Percentiles rank a stretch among this genome's conserved stretches.
Conservation (phyloP, 495 filamentous ascomycete species). For the Neurospora hispaniola region DNA sequence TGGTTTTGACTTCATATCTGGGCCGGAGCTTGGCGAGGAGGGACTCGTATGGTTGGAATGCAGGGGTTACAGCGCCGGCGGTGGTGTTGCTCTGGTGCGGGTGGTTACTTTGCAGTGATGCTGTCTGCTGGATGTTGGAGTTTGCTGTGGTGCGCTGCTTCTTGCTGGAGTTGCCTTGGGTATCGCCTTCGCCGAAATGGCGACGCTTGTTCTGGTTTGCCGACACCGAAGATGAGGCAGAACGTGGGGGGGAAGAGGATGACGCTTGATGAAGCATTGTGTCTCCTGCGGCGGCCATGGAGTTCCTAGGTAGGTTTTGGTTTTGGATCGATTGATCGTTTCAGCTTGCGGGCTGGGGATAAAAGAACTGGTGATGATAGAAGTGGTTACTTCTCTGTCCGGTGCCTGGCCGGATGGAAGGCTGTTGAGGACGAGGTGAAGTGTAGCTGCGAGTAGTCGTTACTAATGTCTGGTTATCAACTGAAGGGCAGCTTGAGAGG, state of each 20-base stretch:
- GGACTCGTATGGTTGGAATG: constrained; percentile 13
- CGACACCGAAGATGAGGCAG: not conserved
- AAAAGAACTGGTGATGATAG: not conserved
- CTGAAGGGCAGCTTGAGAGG: not conserved
- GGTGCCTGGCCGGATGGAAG: not conserved
- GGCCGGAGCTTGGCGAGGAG: constrained; percentile 16
- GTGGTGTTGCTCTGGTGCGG: constrained; percentile 5
- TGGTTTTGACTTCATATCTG: constrained; percentile 30
- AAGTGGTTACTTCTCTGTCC: not conserved
- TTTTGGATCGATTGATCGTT: not conserved
- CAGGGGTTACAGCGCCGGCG: not conserved
- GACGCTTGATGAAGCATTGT: not conserved
- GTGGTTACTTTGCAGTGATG: not conserved
- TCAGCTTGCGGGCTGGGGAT: not conserved
- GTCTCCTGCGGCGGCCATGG: not conserved
- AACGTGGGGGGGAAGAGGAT: not conserved
- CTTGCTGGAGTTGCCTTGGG: not conserved
- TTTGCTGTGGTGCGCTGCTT: not conserved
- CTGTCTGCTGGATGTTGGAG: not conserved
- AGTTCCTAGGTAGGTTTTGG: not conserved
- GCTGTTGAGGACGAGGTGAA: not conserved
- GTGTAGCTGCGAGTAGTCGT: not conserved
- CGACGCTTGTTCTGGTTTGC: not conserved
- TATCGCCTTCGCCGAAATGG: not conserved
- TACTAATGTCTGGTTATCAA: not conserved